Base-by-base conservation (phyloP, 179 eudicot genomes). In the Beta lomatogona region DNA sequence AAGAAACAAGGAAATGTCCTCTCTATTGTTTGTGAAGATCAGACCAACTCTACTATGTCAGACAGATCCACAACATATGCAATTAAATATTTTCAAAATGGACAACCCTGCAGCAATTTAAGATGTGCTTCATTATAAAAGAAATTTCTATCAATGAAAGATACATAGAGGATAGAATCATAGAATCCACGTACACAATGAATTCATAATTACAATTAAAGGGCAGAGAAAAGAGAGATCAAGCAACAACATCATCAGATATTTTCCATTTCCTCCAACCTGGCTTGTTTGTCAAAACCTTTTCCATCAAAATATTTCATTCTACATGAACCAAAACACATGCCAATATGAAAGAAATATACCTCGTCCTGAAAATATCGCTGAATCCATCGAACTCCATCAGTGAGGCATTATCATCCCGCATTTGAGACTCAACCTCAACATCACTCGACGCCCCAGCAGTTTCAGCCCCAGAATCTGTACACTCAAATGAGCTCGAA, bases 401-500 rank as follows among this genome's bases (percentile, higher is more conserved):
- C 71, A 78, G 59, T 41, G 87, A 71, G 60, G 82, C 70, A 78
- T 80, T 77, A 81, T 88, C 89, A 82, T 83, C 88, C 60, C 69
- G 80, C 73, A 87, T 71, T 36, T 66, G 78, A 81, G 94, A 90
- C 81, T 86, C 87, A 72, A 89, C 88, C 81, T 92, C 97, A 81
- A 78, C 76, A 64, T 92, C 91, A 85, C 77, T 85, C 31, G 75
- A 73, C 19, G 44, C 45, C 53, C 85, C 82, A 74, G 82, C 89
- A 88, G 73, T 82, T 65, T 80, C 91, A 48, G 25, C 18, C 66
- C 70, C 93, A 60, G 89, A 89, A 88, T 83, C 83, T 19, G 90
- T 86, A 80, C 82, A 83, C 67, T 84, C 93, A 77, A 93, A 93
- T 8, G 97, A 93, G 76, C 97, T 93, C 22, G 96, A 93, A 83